phyloP scores from a whole-genome alignment of 1,139 yeast species.

The Nadsonia commutata region DNA sequence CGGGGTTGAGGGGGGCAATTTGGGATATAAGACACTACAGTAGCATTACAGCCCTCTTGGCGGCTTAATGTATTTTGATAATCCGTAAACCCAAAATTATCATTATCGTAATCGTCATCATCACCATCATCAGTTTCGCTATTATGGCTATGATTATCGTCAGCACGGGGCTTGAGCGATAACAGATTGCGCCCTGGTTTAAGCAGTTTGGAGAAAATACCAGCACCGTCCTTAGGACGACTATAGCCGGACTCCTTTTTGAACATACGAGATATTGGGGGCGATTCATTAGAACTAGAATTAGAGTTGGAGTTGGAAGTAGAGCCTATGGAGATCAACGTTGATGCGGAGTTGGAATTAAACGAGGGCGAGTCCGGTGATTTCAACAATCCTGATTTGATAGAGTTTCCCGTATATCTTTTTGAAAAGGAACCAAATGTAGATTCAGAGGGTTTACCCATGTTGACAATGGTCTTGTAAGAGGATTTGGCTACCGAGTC shows the following conservation, averaged over 20 bases:
- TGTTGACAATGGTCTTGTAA: neutral
- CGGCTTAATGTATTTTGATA: conserved; percentile 1
- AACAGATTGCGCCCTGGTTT: neutral
- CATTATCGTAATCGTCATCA: conserved; percentile 6
- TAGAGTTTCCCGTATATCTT: neutral
- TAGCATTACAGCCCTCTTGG: conserved; percentile 23
- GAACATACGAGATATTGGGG: too few relatives aligned
- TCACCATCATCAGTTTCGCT: conserved; percentile 3
- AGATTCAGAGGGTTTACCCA: neutral
- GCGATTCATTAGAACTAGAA: neutral
- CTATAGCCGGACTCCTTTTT: neutral
- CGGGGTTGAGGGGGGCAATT: conserved; percentile 21
- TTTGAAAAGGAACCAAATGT: neutral
- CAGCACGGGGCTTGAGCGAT: too few relatives aligned
- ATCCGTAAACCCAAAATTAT: too few relatives aligned
- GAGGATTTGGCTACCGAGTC: neutral
- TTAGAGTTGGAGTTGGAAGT: neutral
- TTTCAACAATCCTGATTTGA: neutral
- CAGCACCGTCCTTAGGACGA: neutral
- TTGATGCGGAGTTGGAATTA: neutral
- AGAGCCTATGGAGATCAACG: neutral
- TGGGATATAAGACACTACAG: conserved; percentile 20
- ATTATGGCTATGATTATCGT: neutral
- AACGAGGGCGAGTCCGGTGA: neutral
- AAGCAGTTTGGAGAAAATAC: neutral